These are phyloP conservation scores for Mesotaenium endlicherianum DNA, from an alignment of 139 green algal species.

Conservation along the genomic window DNA sequence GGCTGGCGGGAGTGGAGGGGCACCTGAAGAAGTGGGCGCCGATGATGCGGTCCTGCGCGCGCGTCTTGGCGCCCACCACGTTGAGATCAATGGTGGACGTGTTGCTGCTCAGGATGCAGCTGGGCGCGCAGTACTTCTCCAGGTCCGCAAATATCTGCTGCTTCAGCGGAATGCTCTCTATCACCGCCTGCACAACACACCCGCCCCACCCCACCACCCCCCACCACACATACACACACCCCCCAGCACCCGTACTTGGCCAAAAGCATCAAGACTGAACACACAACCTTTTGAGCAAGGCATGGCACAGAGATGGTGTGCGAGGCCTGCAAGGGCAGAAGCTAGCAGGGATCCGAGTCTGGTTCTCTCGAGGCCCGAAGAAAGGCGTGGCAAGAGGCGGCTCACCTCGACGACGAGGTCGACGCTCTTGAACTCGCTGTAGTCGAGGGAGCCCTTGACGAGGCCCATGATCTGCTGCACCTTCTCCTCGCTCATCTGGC, in stretches of 20 bases:
- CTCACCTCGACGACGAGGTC: conserved; percentile 95
- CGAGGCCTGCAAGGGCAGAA: no score
- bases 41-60: conserved; percentile 74
- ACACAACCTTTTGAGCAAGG: no score
- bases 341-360: no score
- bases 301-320: no score
- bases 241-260: no score
- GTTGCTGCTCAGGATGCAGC: conserved; percentile 95
- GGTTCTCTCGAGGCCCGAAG: no score
- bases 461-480: conserved; percentile 62
- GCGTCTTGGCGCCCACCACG: conserved; percentile 70
- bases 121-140: conserved; percentile 67
- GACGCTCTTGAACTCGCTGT: conserved; percentile 69
- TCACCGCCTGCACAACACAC: conserved; percentile 69
- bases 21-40: conserved; percentile 63
- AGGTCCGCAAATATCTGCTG: conserved; percentile 78
- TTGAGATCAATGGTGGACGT: conserved; percentile 97
- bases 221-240: no score
- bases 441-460: conserved; percentile 77
- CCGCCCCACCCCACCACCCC: no score
- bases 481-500: conserved; percentile 68
- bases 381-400: no score
- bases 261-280: no score
- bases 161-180: conserved; percentile 94
- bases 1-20: no score